Conservation (phyloP, 257 asterid species). For the Penstemon barbatus region DNA sequence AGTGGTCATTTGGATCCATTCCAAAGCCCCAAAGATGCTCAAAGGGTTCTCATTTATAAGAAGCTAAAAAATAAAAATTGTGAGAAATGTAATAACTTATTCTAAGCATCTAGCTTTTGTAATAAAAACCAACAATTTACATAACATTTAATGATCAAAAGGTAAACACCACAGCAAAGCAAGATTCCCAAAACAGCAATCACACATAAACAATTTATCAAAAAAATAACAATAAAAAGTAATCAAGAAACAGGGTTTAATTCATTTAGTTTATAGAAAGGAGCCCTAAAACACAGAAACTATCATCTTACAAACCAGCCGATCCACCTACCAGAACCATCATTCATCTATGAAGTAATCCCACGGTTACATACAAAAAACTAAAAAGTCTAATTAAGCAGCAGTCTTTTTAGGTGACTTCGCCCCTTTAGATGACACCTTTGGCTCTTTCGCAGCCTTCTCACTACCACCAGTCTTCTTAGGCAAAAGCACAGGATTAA, state of each 20-base stretch:
- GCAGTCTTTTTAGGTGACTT: conserved; percentile 49
- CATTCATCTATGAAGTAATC: neutral
- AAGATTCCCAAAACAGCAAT: conserved; percentile 5
- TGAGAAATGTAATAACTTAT: too few species aligned
- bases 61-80: neutral
- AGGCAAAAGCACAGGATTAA: conserved; percentile 52
- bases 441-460: conserved; percentile 38
- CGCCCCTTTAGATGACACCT: conserved; percentile 40
- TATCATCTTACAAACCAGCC: neutral
- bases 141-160: neutral
- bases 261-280: conserved; percentile 12
- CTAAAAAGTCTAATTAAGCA: conserved; percentile 18
- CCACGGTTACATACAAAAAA: conserved; percentile 3
- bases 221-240: neutral
- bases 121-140: neutral
- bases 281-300: conserved; percentile 15
- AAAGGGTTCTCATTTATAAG: neutral
- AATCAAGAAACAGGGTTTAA: conserved; percentile 15
- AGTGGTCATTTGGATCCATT: neutral
- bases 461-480: conserved; percentile 48
- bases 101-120: conserved; percentile 16
- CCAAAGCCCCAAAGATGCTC: too few species aligned
- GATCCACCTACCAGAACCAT: neutral
- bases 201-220: neutral
- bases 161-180: neutral